Conservation (phyloP, 2,329 filamentous ascomycete species). For the Aspergillus jensenii region DNA sequence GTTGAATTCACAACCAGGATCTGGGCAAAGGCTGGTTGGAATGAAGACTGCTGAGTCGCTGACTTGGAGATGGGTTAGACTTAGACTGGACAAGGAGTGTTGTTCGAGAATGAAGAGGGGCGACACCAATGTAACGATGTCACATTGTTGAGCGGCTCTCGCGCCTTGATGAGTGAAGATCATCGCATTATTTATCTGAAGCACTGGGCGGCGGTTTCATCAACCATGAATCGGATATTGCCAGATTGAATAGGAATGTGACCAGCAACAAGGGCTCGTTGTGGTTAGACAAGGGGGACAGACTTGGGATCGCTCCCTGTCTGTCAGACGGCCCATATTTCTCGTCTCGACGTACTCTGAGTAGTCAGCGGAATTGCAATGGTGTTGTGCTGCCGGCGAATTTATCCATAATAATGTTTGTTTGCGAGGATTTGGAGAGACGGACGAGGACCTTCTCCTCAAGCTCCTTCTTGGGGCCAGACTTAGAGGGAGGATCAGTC, state of each 20-base stretch:
- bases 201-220: slow-evolving; percentile 7
- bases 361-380: not conserved
- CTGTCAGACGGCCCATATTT: not conserved
- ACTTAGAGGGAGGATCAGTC: not conserved
- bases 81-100: not conserved
- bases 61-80: not conserved
- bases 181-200: slow-evolving; percentile 6
- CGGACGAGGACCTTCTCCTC: not conserved
- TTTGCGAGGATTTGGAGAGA: not conserved
- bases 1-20: not conserved
- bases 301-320: not conserved
- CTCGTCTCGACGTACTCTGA: not conserved
- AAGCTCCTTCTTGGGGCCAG: not conserved
- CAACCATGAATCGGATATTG: not conserved
- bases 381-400: not conserved
- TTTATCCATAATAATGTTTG: not conserved
- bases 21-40: not conserved
- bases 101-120: not conserved
- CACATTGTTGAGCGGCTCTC: not conserved
- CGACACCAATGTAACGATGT: not conserved
- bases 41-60: not conserved
- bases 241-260: not conserved
- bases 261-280: not conserved
- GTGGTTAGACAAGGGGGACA: not conserved
- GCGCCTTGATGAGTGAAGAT: not conserved